Base-by-base conservation (phyloP, 2,329 filamentous ascomycete species). In the Penicillium sp. region DNA sequence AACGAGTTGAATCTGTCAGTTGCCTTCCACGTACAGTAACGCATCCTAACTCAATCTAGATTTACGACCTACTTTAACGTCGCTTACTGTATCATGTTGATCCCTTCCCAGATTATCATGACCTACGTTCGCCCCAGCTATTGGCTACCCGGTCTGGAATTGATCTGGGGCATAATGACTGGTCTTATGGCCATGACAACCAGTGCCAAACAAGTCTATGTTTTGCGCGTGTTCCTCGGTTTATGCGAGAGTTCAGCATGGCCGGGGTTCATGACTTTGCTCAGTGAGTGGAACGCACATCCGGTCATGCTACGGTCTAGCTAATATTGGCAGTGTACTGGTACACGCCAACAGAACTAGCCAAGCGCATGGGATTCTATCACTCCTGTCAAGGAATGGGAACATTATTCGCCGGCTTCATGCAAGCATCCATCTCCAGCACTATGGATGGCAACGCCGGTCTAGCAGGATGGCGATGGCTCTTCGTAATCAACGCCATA, bases 51-150 rank as follows among this genome's bases (percentile, higher is more conserved):
- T 6, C 2, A 12, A 10, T 20, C 8, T 12, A 66, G 64, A 52
- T 72, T 72, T 54, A 71, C 67, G 1, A 72, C 70, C 4, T 68
- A 67, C 35, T 70, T 72, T 49, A 73, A 71, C 46, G 64, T 67
- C 15, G 67, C 66, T 1, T 73, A 73, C 51, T 68, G 67, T 44
- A 53, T 72, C 9, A 70, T 69, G 62, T 59, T 71, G 8, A 68
- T 73, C 9, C 71, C 71, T 2, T 69, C 68, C 0, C 68, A 73
- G 56, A 56, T 73, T 32, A 68, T 73, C 46, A 54, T 73, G 48
- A 71, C 70, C 4, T 69, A 70, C 47, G 45, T 62, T 10, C 57
- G 66, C 52, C 52, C 66, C 48, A 55, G 68, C 32, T 61, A 49
- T 40, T 67, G 62, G 62, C 53, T 67, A 1, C 59, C 64, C 0